A percentile compares a stretch with the other conserved stretches of the same genome.
phyloP scores from a whole-genome alignment of 805 yeast genomes.

The Millerozyma acaciae region DNA sequence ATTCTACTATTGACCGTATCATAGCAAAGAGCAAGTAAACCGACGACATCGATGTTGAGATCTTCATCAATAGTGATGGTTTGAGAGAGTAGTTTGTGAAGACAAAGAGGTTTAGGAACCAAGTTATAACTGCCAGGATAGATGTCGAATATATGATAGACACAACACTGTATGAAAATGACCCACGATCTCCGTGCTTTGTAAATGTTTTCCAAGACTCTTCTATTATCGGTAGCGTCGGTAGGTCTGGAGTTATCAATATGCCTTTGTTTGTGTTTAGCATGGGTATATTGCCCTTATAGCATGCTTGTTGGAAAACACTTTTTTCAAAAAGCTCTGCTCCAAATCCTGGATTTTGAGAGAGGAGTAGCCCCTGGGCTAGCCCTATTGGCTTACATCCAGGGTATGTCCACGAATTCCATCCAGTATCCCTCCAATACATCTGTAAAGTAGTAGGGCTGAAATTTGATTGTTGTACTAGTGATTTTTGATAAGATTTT shows the following conservation, averaged over 20 bases:
- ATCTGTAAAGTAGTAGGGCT: too few relatives aligned
- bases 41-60: conserved; percentile 51
- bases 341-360: conserved; percentile 18
- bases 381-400: conserved; percentile 29
- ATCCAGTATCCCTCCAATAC: conserved; percentile 32
- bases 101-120: conserved; percentile 59
- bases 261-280: conserved; percentile 35
- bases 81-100: conserved; percentile 62
- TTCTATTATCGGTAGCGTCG: conserved; percentile 40
- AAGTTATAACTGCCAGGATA: conserved; percentile 60
- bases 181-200: conserved; percentile 28
- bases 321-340: conserved; percentile 21
- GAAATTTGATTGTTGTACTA: too few relatives aligned
- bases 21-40: conserved; percentile 51
- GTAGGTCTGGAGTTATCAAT: conserved; percentile 21
- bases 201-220: conserved; percentile 49
- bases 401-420: conserved; percentile 20
- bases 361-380: conserved; percentile 32
- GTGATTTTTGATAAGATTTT: too few relatives aligned
- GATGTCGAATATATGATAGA: conserved; percentile 61
- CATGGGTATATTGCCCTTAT: conserved; percentile 30
- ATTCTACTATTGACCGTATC: conserved; percentile 41
- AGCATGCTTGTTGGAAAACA: conserved; percentile 30
- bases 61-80: conserved; percentile 49
- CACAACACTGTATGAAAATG: conserved; percentile 53